A percentile compares a stretch with the other conserved stretches of the same genome.
These are phyloP conservation scores for Fusarium sublunatum DNA, from an alignment of 2,329 filamentous ascomycete species.

Conservation along the genomic window DNA sequence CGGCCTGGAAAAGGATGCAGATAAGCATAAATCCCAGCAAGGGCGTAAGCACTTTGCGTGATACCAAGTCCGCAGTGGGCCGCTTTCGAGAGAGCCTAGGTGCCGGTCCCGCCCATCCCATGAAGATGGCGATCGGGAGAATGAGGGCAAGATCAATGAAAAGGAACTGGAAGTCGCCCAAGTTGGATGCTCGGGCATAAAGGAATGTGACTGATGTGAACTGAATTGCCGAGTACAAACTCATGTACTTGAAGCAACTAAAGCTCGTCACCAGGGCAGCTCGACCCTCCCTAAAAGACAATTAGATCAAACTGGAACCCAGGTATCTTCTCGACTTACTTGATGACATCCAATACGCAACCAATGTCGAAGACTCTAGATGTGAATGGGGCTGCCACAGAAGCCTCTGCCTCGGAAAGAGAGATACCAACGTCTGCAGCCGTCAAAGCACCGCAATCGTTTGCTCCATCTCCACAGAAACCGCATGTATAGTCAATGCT, in stretches of 20 bases:
- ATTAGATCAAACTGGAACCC: conserved; percentile 36
- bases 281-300: conserved; percentile 77
- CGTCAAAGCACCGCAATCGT: conserved; percentile 96
- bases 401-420: conserved; percentile 95
- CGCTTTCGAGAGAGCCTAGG: conserved; percentile 82
- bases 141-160: conserved; percentile 96
- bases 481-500: conserved; percentile 95
- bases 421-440: conserved; percentile 98
- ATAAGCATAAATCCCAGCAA: conserved; percentile 89
- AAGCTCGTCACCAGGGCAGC: conserved; percentile 98
- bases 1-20: conserved; percentile 79
- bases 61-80: conserved; percentile 91
- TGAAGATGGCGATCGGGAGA: conserved; percentile 95
- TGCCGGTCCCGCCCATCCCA: conserved; percentile 95
- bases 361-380: conserved; percentile 95
- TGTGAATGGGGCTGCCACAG: conserved; percentile 97
- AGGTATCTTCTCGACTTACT: conserved; percentile 57
- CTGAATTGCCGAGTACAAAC: conserved; percentile 97
- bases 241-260: conserved; percentile 99
- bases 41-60: conserved; percentile 89
- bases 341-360: conserved; percentile 92
- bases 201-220: conserved; percentile 97
- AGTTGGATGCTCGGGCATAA: conserved; percentile 91
- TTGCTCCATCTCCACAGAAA: conserved; percentile 97
- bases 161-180: conserved; percentile 97